Evolutionary conservation across 176 grass and related monocot species (phyloP), one percentile per base, ranked within the genome.

Genomic region (Eremochloa ophiuroides): DNA sequence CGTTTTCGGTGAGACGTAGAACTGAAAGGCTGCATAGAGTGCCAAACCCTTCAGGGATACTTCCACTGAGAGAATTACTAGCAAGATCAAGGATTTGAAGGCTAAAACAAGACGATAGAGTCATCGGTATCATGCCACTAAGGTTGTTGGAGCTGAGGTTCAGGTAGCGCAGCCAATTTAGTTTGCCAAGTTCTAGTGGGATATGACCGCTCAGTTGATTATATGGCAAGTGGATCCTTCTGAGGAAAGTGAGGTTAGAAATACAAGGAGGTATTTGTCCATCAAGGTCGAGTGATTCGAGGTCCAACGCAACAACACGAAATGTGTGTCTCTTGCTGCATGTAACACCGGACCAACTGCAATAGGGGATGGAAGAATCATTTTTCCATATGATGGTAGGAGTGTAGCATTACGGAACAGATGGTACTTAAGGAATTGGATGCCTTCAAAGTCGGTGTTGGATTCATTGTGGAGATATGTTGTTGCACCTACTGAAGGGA

Each of bases 141-240:
- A 93, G 56, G 14, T 22, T 10, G 50, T 93, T 93, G 8, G 4
- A 25, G 38, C 86, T 86, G 15, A 92, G 48, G 78, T 92, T 86
- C 4, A 89, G 59, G 23, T 82, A 77, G 2, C 23, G n/a, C 3
- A 76, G 81, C 1, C 30, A 41, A 46, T 18, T 16, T 27, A 90
- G 23, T 6, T 26, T 13, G 17, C 86, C 88, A 34, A 94, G 33
- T 25, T 94, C 83, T 7, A 14, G 2, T 4, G 92, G 88, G 15
- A 91, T 88, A 10, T 2, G 14, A 1, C 93, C 90, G 1, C 4
- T 58, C 4, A 91, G 23, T 26, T 39, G 23, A n/a, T 88, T 88
- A 3, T 47, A 2, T 0, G 74, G n/a, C 1, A 88, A 74, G 50
- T 85, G 42, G 48, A 90, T 42, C 12, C 9, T 17, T 16, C 1